A percentile compares a stretch with the other conserved stretches of the same genome.
Evolutionary conservation across 2,329 filamentous ascomycete genomes (phyloP).

Genomic region (Diatrype stigma): DNA sequence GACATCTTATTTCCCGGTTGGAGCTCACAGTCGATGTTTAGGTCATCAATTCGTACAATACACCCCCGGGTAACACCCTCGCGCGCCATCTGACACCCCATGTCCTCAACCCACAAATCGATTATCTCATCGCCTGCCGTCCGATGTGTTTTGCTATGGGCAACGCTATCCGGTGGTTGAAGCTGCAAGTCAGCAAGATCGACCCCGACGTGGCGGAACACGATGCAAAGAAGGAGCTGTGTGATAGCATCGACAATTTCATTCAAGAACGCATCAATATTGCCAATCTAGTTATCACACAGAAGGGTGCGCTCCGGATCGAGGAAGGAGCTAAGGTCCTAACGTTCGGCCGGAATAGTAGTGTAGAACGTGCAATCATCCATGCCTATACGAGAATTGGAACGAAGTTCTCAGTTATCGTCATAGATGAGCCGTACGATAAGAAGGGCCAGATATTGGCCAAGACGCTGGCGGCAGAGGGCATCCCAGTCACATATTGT

Average conservation of each 20-base stretch:
- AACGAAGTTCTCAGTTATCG: constrained; percentile 75
- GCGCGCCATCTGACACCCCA: constrained; percentile 89
- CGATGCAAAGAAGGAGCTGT: constrained; percentile 74
- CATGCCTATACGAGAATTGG: constrained; percentile 63
- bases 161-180: constrained; percentile 92
- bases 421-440: constrained; percentile 68
- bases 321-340: constrained; percentile 75
- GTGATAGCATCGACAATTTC: constrained; percentile 80
- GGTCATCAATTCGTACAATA: constrained; percentile 91
- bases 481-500: constrained; percentile 75
- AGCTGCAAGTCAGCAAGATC: constrained; percentile 85
- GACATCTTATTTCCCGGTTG: neutral
- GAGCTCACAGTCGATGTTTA: constrained; percentile 33
- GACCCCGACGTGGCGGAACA: constrained; percentile 80
- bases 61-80: constrained; percentile 77
- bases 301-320: constrained; percentile 71
- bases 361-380: constrained; percentile 79
- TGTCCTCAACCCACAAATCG: constrained; percentile 89
- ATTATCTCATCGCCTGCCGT: constrained; percentile 89
- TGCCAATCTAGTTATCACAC: constrained; percentile 80
- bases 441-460: constrained; percentile 57
- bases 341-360: constrained; percentile 79
- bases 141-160: constrained; percentile 96
- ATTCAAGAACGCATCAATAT: constrained; percentile 85
- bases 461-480: constrained; percentile 60